phyloP scores from a whole-genome alignment of 2,329 filamentous ascomycete genomes.

The Cercospora zeina region DNA sequence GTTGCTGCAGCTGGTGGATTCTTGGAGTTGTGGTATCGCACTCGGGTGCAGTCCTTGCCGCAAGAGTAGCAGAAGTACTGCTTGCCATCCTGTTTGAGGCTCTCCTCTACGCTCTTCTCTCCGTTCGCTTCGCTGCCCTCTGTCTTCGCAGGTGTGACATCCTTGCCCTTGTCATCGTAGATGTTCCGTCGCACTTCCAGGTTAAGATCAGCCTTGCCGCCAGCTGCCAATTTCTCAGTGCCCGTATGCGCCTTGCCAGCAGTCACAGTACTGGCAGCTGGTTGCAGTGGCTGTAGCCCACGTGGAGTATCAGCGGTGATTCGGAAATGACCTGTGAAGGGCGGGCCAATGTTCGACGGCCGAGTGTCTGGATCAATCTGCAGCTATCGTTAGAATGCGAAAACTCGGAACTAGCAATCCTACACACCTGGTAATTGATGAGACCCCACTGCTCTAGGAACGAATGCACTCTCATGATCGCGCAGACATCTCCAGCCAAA shows the following conservation, averaged over 20 bases:
- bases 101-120: conserved; percentile 64
- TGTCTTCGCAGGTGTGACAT: conserved; percentile 63
- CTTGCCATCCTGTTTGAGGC: conserved; percentile 63
- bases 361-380: conserved; percentile 95
- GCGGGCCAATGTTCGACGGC: conserved; percentile 91
- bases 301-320: conserved; percentile 94
- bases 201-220: conserved; percentile 78
- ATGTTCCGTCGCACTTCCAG: conserved; percentile 93
- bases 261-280: conserved; percentile 71
- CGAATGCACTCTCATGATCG: conserved; percentile 97
- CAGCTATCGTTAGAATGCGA: conserved; percentile 10
- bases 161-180: conserved; percentile 88
- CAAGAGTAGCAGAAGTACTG: conserved; percentile 84
- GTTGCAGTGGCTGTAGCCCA: conserved; percentile 92
- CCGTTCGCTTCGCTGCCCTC: conserved; percentile 60
- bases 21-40: conserved; percentile 70
- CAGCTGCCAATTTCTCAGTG: conserved; percentile 70
- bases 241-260: conserved; percentile 62
- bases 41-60: conserved; percentile 79
- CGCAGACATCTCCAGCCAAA: conserved; percentile 93
- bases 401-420: neutral
- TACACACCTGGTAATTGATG: conserved; percentile 90
- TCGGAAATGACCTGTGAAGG: conserved; percentile 96
- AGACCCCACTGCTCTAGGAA: conserved; percentile 98
- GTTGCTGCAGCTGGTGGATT: conserved; percentile 50